Conservation (phyloP, 2,329 filamentous ascomycete genomes). For the Coniochaeta sp. region DNA sequence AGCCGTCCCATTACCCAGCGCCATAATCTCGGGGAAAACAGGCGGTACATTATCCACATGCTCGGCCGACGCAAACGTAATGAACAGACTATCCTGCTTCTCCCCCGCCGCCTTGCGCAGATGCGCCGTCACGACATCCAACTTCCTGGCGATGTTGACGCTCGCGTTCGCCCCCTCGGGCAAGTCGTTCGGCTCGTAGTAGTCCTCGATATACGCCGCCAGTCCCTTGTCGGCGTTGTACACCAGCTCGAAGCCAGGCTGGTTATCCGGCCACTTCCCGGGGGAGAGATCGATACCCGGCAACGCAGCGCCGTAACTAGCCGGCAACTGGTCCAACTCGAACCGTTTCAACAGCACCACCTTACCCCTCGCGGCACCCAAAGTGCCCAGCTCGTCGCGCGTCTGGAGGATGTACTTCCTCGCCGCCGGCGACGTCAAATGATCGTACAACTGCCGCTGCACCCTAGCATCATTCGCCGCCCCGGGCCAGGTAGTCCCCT, state of each 20-base stretch:
- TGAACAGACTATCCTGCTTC: constrained; percentile 32
- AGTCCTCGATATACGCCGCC: constrained; percentile 42
- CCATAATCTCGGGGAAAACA: constrained; percentile 36
- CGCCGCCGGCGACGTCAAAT: constrained; percentile 30
- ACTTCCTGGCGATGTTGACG: constrained; percentile 35
- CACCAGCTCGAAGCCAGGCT: constrained; percentile 27
- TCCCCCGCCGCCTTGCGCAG: constrained; percentile 27
- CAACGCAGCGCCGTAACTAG: constrained; percentile 25
- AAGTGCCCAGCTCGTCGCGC: constrained; percentile 38
- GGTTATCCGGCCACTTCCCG: constrained; percentile 34
- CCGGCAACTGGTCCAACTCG: constrained; percentile 29
- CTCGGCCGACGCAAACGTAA: constrained; percentile 38
- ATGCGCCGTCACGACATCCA: constrained; percentile 32
- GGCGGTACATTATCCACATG: constrained; percentile 29
- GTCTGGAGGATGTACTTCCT: constrained; percentile 36
- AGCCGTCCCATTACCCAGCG: constrained; percentile 31
- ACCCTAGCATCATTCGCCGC: constrained; percentile 25
- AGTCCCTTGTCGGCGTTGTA: constrained; percentile 29
- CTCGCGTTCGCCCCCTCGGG: constrained; percentile 20
- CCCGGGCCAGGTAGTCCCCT: constrained; percentile 25
- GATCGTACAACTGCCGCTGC: constrained; percentile 28
- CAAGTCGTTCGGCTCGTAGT: constrained; percentile 31
- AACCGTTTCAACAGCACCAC: constrained; percentile 37
- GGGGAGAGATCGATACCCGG: constrained; percentile 41
- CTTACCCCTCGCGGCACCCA: constrained; percentile 36